These are phyloP conservation scores for Thraustotheca clavata DNA, from an alignment of 352 stramenopile genomes.

Conservation along the genomic window DNA sequence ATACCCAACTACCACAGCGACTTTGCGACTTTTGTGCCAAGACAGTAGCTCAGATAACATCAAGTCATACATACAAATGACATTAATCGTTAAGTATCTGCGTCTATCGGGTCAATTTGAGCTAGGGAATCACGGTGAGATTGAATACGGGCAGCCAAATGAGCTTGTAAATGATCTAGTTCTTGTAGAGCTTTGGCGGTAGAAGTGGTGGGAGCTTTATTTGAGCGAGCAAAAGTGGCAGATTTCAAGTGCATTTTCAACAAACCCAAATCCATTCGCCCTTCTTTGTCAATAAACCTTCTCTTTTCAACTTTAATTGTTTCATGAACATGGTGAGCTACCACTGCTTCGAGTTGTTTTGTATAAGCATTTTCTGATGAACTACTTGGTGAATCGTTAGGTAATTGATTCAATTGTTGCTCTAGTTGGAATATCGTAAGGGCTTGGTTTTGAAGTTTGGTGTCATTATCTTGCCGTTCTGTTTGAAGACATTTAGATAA, in stretches of 20 bases:
- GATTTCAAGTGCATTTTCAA: background rate
- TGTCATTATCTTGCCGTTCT: background rate
- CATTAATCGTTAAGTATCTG: no score
- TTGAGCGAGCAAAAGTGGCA: background rate
- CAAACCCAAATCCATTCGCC: background rate
- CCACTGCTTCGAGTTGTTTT: background rate
- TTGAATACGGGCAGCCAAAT: constrained; percentile 1
- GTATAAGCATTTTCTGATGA: background rate
- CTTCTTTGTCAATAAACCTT: background rate
- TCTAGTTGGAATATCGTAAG: background rate
- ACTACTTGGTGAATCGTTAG: background rate
- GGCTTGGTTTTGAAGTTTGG: background rate
- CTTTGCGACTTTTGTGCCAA: constrained; percentile 8
- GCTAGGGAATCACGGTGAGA: background rate
- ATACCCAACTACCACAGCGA: no score
- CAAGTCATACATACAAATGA: no score
- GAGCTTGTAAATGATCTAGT: background rate
- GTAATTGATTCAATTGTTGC: constrained; percentile 1
- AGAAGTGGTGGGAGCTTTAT: background rate
- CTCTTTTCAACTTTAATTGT: background rate
- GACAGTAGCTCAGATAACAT: background rate
- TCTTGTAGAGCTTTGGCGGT: background rate
- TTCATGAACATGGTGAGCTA: background rate
- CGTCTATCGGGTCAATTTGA: no score
- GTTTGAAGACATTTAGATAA: background rate